Evolutionary conservation across 2,329 filamentous ascomycete genomes (phyloP).

Genomic region (Aspergillus luchuensis): DNA sequence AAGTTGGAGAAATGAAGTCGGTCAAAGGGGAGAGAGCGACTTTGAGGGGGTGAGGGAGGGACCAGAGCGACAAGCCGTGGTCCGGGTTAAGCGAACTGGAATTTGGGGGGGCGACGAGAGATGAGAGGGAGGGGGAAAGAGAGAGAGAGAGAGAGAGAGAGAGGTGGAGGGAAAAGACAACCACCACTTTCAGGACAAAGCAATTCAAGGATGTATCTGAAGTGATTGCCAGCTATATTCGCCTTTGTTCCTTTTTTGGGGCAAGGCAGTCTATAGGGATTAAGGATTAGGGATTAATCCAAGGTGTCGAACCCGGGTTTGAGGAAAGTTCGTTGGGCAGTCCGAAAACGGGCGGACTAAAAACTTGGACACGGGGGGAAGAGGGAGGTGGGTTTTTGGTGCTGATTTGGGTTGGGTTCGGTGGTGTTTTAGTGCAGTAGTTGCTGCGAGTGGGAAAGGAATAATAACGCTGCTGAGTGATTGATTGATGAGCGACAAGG

Average conservation of each 20-base stretch:
- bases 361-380: slow-evolving; percentile 11
- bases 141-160: too few relatives aligned
- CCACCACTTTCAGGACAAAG: slow-evolving; percentile 23
- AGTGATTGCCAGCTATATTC: slow-evolving; percentile 1
- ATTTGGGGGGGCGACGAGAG: too few relatives aligned
- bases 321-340: slow-evolving; percentile 14
- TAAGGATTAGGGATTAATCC: slow-evolving; percentile 6
- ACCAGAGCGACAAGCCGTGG: slow-evolving; percentile 11
- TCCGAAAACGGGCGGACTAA: slow-evolving; percentile 21
- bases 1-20: neutral
- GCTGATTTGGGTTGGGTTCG: neutral
- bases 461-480: neutral
- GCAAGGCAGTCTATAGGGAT: slow-evolving; percentile 2
- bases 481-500: neutral
- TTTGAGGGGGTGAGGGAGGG: slow-evolving; percentile 10
- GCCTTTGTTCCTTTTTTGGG: slow-evolving; percentile 9
- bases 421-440: neutral
- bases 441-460: neutral
- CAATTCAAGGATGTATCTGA: slow-evolving; percentile 22
- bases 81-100: slow-evolving; percentile 22
- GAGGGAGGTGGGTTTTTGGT: neutral
- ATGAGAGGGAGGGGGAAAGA: too few relatives aligned
- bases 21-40: slow-evolving; percentile 15
- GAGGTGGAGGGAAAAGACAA: slow-evolving; percentile 11
- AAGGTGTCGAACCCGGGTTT: slow-evolving; percentile 5